phyloP scores from a whole-genome alignment of 208 protist genomes.

The Trichomonas tenax region DNA sequence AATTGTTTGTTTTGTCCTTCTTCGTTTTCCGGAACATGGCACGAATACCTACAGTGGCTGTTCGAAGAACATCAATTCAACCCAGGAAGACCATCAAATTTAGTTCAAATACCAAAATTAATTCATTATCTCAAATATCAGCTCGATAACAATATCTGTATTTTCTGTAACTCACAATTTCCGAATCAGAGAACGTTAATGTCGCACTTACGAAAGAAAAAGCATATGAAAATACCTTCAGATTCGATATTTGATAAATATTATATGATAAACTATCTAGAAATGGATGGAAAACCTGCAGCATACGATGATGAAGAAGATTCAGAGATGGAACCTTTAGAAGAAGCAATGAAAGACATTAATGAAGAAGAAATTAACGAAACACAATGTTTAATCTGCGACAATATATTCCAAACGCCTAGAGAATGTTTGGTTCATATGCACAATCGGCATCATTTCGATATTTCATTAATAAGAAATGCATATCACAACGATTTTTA shows the following conservation, averaged over 20 bases:
- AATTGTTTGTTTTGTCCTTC: not conserved
- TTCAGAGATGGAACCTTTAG: not conserved
- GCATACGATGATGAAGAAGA: not conserved
- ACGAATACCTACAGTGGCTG: not conserved
- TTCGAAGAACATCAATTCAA: conserved; percentile 22
- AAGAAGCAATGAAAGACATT: not conserved
- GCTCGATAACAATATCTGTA: not conserved
- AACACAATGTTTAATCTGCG: not conserved
- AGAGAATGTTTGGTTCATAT: not conserved
- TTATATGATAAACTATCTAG: conserved; percentile 16
- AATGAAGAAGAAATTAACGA: not conserved
- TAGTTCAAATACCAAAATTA: not conserved
- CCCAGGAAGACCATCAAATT: not conserved
- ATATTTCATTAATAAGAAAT: not conserved
- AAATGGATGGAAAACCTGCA: not conserved
- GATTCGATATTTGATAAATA: not conserved
- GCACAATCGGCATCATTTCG: not conserved
- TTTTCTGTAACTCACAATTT: not conserved
- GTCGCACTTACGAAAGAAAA: not conserved
- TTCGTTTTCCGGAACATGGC: not conserved
- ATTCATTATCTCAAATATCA: not conserved
- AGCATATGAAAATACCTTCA: not conserved
- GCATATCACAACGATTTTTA: not conserved
- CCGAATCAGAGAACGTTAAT: not conserved
- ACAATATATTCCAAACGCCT: not conserved